phyloP scores from a whole-genome alignment of 169 alveolate genomes.

The Eimeria maxima region DNA sequence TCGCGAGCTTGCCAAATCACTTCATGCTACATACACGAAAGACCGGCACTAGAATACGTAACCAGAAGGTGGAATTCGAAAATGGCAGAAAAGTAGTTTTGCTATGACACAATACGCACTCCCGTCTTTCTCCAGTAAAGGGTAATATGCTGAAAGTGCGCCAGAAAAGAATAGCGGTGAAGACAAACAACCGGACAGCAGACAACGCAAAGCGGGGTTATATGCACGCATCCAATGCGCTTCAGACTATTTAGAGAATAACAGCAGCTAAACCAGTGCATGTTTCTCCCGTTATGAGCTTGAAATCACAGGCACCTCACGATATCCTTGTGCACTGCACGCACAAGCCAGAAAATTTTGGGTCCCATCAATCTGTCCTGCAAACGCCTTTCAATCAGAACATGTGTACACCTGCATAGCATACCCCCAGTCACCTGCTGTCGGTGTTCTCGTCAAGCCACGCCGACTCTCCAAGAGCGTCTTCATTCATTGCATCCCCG shows the following conservation, averaged over 20 bases:
- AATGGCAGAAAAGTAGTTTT: background rate
- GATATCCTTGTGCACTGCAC: background rate
- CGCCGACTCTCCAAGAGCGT: background rate
- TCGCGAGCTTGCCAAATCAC: too few species aligned
- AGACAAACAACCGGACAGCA: background rate
- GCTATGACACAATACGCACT: background rate
- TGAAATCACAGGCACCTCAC: background rate
- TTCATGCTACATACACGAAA: background rate
- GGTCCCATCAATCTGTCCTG: background rate
- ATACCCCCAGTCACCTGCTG: background rate
- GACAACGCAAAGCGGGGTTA: background rate
- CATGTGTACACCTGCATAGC: background rate
- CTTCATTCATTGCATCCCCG: background rate
- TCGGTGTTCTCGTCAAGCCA: background rate
- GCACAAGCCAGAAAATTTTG: background rate
- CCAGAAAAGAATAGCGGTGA: background rate
- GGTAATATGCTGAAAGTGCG: background rate
- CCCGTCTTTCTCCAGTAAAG: background rate
- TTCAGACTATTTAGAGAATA: background rate
- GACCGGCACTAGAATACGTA: background rate
- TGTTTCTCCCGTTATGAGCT: background rate
- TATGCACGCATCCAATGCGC: background rate
- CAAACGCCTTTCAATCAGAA: background rate
- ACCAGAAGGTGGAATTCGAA: background rate
- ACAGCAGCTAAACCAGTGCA: background rate